Conservation (phyloP, 192 early-diverging fungal species). For the Entomortierella lignicola region DNA sequence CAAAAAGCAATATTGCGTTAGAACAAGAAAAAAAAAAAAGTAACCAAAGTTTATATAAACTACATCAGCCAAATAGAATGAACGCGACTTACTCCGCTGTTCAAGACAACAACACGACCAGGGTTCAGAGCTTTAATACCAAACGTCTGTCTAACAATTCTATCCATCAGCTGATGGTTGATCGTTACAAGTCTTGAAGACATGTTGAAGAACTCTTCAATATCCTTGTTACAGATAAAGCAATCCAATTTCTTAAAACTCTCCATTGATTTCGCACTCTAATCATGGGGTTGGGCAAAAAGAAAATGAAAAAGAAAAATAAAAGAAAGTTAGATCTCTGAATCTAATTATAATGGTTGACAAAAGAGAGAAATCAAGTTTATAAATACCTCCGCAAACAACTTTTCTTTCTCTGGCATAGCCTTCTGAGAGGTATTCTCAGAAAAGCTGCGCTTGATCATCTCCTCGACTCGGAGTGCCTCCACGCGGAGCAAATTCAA, state of each 20-base stretch:
- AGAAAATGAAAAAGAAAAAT: too few species aligned
- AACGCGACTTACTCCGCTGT: slow-evolving; percentile 66
- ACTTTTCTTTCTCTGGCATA: slow-evolving; percentile 84
- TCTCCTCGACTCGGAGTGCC: slow-evolving; percentile 95
- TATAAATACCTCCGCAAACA: slow-evolving; percentile 67
- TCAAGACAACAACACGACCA: slow-evolving; percentile 85
- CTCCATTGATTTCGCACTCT: slow-evolving; percentile 72
- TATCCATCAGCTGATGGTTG: slow-evolving; percentile 66
- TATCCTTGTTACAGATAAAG: slow-evolving; percentile 82
- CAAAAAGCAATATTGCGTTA: neutral
- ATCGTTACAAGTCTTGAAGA: slow-evolving; percentile 65
- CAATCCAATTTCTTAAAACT: slow-evolving; percentile 77
- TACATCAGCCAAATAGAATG: neutral
- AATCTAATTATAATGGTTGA: neutral
- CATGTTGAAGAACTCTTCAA: slow-evolving; percentile 77
- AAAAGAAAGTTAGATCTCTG: too few species aligned
- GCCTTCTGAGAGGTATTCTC: slow-evolving; percentile 89
- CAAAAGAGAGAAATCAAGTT: too few species aligned
- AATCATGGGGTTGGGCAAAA: neutral
- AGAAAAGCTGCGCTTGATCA: slow-evolving; percentile 98
- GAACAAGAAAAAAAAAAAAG: neutral
- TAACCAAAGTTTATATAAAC: too few species aligned
- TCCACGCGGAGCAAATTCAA: slow-evolving; percentile 95
- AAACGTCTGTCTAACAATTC: slow-evolving; percentile 64
- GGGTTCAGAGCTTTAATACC: slow-evolving; percentile 73